These are phyloP conservation scores for Lathyrus sativus DNA, from an alignment of 306 rosid species.

Conservation along the genomic window DNA sequence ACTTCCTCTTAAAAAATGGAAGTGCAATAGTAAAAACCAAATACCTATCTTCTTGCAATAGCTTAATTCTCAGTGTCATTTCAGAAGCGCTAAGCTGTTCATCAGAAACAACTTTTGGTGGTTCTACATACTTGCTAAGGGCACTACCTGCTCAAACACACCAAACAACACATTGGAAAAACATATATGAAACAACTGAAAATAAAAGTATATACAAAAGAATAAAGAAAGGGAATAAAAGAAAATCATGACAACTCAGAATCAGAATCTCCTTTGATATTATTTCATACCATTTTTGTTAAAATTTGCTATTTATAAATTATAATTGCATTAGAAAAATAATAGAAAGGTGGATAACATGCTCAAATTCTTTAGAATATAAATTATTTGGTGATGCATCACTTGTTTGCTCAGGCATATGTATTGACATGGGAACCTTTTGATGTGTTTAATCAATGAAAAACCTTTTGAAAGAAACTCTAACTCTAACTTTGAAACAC, in stretches of 20 bases:
- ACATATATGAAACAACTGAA: constrained; percentile 25
- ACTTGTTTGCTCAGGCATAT: constrained; percentile 8
- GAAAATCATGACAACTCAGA: neutral
- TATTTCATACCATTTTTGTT: constrained; percentile 2
- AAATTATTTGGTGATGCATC: neutral
- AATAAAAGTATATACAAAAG: constrained; percentile 17
- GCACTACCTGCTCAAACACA: constrained; percentile 60
- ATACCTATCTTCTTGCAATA: constrained; percentile 87
- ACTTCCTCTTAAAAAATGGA: neutral
- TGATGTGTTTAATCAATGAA: constrained; percentile 13
- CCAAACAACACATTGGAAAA: constrained; percentile 30
- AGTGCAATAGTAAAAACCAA: constrained; percentile 20
- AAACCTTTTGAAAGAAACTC: neutral
- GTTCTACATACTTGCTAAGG: constrained; percentile 64
- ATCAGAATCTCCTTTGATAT: neutral
- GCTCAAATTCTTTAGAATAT: constrained; percentile 15
- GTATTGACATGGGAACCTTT: constrained; percentile 16
- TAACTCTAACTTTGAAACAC: constrained; percentile 29
- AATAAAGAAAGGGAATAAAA: constrained; percentile 7
- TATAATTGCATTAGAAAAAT: constrained; percentile 10
- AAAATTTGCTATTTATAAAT: constrained; percentile 19
- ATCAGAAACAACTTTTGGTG: constrained; percentile 52
- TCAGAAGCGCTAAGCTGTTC: constrained; percentile 79
- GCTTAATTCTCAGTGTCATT: constrained; percentile 77
- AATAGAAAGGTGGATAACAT: neutral